Percentiles rank a stretch among this genome's conserved stretches.
These are phyloP conservation scores for sunflower (Helianthus annuus) DNA, from an alignment of 129 eudicot species.

Conservation along the genomic window DNA sequence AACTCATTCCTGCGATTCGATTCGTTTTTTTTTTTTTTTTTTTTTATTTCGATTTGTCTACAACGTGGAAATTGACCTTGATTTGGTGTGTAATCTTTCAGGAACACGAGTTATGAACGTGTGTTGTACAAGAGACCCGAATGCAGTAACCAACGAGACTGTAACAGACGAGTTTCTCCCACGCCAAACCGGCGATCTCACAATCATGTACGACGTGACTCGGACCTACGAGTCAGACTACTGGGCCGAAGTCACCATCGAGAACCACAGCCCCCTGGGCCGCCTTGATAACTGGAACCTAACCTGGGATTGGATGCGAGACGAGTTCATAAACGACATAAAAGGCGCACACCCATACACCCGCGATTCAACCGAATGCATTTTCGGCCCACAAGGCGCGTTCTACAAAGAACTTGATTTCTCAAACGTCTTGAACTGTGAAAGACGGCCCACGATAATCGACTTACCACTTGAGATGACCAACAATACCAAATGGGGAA, in stretches of 20 bases:
- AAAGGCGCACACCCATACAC: slow-evolving; percentile 75
- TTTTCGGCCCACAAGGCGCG: slow-evolving; percentile 71
- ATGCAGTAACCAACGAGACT: slow-evolving; percentile 42
- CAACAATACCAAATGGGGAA: slow-evolving; percentile 65
- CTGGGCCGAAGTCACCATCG: slow-evolving; percentile 90
- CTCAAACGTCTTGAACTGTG: slow-evolving; percentile 73
- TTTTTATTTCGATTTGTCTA: background rate
- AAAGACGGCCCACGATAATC: slow-evolving; percentile 66
- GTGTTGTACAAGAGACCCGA: slow-evolving; percentile 68
- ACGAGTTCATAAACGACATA: slow-evolving; percentile 73
- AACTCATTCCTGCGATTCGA: background rate
- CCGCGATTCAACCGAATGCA: slow-evolving; percentile 68
- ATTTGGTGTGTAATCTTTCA: slow-evolving; percentile 29
- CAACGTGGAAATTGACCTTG: background rate
- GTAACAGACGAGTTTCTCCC: slow-evolving; percentile 61
- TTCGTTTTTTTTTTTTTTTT: too few species aligned
- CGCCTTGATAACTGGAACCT: slow-evolving; percentile 93
- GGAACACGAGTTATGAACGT: slow-evolving; percentile 72
- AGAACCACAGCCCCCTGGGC: slow-evolving; percentile 82
- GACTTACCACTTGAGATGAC: slow-evolving; percentile 79
- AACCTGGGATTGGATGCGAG: slow-evolving; percentile 98
- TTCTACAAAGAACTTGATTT: slow-evolving; percentile 54
- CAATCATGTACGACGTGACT: slow-evolving; percentile 81
- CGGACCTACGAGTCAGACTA: slow-evolving; percentile 63
- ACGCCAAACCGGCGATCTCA: slow-evolving; percentile 82